Percentiles rank a stretch among this genome's conserved stretches.
These are phyloP conservation scores for Protea cynaroides DNA, from an alignment of 164 flowering plant species.

Conservation along the genomic window DNA sequence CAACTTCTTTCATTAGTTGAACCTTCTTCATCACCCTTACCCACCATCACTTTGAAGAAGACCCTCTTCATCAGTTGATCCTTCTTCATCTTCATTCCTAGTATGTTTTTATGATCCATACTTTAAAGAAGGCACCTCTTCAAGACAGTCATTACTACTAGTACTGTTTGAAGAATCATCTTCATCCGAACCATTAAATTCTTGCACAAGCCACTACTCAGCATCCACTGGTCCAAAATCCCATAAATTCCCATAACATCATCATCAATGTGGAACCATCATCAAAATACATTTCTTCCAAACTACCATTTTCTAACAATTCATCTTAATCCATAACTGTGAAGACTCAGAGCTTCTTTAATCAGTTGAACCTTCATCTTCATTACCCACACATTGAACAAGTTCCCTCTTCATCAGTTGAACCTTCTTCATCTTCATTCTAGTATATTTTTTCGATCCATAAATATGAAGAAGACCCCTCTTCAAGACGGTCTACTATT, in stretches of 20 bases:
- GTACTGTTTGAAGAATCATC: conserved; percentile 34
- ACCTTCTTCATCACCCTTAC: too few relatives aligned
- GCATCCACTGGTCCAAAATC: conserved; percentile 30
- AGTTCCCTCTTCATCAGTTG: too few relatives aligned
- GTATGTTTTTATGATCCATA: too few relatives aligned
- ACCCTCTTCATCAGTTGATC: too few relatives aligned
- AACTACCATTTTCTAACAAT: conserved; percentile 35
- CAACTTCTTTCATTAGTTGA: too few relatives aligned
- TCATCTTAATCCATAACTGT: conserved; percentile 20
- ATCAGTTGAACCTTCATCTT: conserved; percentile 14
- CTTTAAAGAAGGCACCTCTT: too few relatives aligned
- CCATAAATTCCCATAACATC: conserved; percentile 91
- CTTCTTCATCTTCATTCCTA: too few relatives aligned
- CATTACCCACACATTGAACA: conserved; percentile 34
- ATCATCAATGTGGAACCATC: conserved; percentile 65
- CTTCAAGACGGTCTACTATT: conserved; percentile 35
- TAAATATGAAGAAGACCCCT: conserved; percentile 25
- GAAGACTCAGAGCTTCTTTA: conserved; percentile 33
- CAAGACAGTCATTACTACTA: conserved; percentile 37
- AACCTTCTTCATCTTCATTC: too few relatives aligned
- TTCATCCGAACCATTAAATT: conserved; percentile 35
- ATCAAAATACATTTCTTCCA: too few relatives aligned
- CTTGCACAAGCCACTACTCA: conserved; percentile 38
- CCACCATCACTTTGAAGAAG: too few relatives aligned
- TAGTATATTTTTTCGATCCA: conserved; percentile 9